Conservation (phyloP, 139 green algal species). For the Chlamydomonas incerta region DNA sequence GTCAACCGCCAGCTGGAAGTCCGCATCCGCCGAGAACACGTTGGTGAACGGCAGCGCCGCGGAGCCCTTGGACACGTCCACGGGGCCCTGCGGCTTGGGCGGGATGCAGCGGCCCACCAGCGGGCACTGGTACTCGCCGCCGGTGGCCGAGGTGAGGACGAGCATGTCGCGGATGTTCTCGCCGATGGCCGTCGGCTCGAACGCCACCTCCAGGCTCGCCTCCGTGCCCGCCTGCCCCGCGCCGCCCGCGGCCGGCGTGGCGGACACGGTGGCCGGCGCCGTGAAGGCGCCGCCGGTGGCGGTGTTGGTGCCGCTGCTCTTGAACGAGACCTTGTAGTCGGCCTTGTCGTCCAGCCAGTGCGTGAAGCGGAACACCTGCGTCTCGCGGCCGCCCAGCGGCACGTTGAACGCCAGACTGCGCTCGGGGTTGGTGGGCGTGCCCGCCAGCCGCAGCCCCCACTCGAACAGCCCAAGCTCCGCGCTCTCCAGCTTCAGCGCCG, state of each 20-base stretch:
- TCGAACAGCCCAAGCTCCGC: slow-evolving; percentile 76
- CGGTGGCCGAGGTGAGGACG: slow-evolving; percentile 59
- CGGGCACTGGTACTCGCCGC: slow-evolving; percentile 75
- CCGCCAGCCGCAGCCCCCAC: slow-evolving; percentile 74
- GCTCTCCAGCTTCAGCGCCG: slow-evolving; percentile 68
- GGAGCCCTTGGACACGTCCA: slow-evolving; percentile 68
- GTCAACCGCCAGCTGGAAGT: slow-evolving; percentile 79
- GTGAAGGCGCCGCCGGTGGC: slow-evolving; percentile 39
- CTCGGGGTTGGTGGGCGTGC: slow-evolving; percentile 69
- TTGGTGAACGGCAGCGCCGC: slow-evolving; percentile 80
- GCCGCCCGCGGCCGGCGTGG: slow-evolving; percentile 26
- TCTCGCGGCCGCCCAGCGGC: slow-evolving; percentile 73
- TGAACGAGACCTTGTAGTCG: slow-evolving; percentile 79
- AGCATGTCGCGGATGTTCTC: slow-evolving; percentile 76
- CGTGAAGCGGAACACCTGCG: slow-evolving; percentile 78
- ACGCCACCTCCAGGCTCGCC: slow-evolving; percentile 74
- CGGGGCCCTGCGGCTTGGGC: slow-evolving; percentile 81
- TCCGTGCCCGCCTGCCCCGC: slow-evolving; percentile 56
- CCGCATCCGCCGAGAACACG: slow-evolving; percentile 72
- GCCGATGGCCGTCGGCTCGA: slow-evolving; percentile 77
- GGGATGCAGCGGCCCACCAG: slow-evolving; percentile 76
- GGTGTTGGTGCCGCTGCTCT: slow-evolving; percentile 18
- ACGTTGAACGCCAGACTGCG: slow-evolving; percentile 72
- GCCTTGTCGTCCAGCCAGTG: slow-evolving; percentile 80
- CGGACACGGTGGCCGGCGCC: neutral